Evolutionary conservation across 345 rosid species (phyloP).

Genomic region (Syzygium aqueum): DNA sequence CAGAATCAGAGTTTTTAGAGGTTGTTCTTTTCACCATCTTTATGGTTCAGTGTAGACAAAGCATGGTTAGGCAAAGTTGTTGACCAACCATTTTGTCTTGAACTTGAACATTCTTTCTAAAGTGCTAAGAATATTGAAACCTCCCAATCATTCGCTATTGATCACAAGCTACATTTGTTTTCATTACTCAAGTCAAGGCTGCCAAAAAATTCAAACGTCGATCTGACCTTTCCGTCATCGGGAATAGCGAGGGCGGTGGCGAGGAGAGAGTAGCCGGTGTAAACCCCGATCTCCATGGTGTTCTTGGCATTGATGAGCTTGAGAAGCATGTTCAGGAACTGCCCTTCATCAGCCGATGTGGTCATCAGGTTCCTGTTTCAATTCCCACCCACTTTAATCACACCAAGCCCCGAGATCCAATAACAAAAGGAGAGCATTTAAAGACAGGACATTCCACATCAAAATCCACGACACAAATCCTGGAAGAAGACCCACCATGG

Average conservation of each 20-base stretch:
- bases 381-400: background rate
- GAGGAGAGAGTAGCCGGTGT: conserved; percentile 94
- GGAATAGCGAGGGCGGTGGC: conserved; percentile 99
- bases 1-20: background rate
- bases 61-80: background rate
- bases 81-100: background rate
- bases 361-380: conserved; percentile 85
- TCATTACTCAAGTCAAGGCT: background rate
- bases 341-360: conserved; percentile 97
- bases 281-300: conserved; percentile 99
- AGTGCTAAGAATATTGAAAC: background rate
- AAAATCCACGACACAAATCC: background rate
- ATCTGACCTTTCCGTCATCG: conserved; percentile 71
- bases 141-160: background rate
- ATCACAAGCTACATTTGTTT: background rate
- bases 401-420: background rate
- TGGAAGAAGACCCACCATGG: conserved; percentile 50
- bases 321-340: conserved; percentile 82
- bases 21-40: background rate
- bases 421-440: background rate
- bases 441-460: background rate
- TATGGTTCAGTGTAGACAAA: background rate
- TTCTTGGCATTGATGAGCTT: conserved; percentile 97
- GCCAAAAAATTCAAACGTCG: no score
- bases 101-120: background rate